Conservation (phyloP, 2,329 filamentous ascomycete species). For the Triangularia verruculosa region DNA sequence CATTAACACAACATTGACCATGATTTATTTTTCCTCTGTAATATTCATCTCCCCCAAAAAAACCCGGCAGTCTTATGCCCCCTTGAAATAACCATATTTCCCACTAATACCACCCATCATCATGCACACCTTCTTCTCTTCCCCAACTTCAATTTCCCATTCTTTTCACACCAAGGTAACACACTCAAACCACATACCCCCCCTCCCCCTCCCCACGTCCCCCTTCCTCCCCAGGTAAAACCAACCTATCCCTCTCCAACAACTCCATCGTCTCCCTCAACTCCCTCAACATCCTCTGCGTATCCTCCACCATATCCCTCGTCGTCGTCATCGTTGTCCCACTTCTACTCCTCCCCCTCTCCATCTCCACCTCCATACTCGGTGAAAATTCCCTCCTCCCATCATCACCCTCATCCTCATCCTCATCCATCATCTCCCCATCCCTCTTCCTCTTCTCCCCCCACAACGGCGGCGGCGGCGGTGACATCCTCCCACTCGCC, state of each 20-base stretch:
- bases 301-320: conserved; percentile 25
- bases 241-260: conserved; percentile 22
- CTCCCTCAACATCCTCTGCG: conserved; percentile 28
- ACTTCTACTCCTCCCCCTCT: neutral
- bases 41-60: no score
- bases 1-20: neutral
- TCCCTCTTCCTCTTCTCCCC: conserved; percentile 17
- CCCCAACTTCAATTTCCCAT: neutral
- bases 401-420: neutral
- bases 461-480: conserved; percentile 8
- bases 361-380: conserved; percentile 11
- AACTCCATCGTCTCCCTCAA: conserved; percentile 28
- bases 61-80: no score
- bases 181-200: neutral
- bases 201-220: neutral
- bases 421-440: neutral
- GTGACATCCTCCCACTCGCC: conserved; percentile 8
- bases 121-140: neutral
- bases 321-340: conserved; percentile 18
- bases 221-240: conserved; percentile 10
- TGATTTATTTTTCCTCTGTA: neutral
- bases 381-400: conserved; percentile 7
- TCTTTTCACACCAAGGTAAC: neutral
- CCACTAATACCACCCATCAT: neutral
- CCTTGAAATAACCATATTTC: no score